Base-by-base conservation (phyloP, 345 rosid genomes). In the Boechera retrofracta region DNA sequence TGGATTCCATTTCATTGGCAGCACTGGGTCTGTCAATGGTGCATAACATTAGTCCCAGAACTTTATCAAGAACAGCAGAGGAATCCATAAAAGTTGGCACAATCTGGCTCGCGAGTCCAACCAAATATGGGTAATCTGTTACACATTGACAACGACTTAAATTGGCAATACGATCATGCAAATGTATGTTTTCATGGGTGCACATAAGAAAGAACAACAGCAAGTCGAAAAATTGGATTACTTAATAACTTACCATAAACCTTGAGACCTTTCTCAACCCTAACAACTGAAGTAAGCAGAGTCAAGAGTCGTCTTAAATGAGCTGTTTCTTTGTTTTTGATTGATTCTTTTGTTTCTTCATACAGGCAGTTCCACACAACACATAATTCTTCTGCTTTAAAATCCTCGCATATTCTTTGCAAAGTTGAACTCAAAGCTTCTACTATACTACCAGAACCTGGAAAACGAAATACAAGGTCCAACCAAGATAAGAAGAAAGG, bases 51-150 rank as follows among this genome's bases (percentile, higher is more conserved):
- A 93, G 84, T 48, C 70, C 82, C 76, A 87, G 58, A 85, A 88
- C 79, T 73, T 82, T 81, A 75, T 84, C 87, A 8, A 91, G 58
- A 31, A 87, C 71, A 67, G 75, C 79, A 71, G 80, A 77, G 55
- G 86, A 85, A 16, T 29, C 24, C n/a, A 81, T 26, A 73, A 88
- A 77, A 48, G 72, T 79, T 49, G 47, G 51, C 66, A 87, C 76
- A 31, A 89, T 72, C 38, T 69, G 74, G 44, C 42, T 80, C 77
- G 80, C 81, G 58, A 67, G 81, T 71, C 84, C 80, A 71, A 86
- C 81, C 83, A 88, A 36, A 7, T 67, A 77, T n/a, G 63, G 75
- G 79, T 81, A 84, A 83, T 91, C 98, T 91, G 87, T 82, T 65
- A n/a, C 49, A 66, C 64, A 75, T 24, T n/a, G 21, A 68, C 51